Evolutionary conservation across 805 yeast genomes (phyloP).

Genomic region (Pichia paraexigua): DNA sequence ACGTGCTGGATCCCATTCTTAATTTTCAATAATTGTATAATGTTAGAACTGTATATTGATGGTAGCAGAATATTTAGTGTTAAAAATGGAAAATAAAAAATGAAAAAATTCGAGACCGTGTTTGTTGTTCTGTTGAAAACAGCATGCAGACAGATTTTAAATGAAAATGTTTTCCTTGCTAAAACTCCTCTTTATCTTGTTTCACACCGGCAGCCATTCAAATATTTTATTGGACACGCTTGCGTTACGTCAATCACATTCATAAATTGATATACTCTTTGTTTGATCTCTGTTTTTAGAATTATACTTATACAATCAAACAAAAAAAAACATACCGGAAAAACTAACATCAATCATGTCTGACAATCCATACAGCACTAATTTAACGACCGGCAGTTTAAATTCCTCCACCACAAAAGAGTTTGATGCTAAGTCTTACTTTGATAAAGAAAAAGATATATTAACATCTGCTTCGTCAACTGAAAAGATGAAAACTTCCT

Average conservation of each 20-base stretch:
- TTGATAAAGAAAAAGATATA: constrained; percentile 9
- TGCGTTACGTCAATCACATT: background rate
- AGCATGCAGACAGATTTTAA: background rate
- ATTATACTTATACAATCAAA: background rate
- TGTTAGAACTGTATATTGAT: background rate
- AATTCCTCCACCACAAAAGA: constrained; percentile 7
- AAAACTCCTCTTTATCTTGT: background rate
- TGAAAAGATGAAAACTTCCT: constrained; percentile 14
- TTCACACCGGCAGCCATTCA: background rate
- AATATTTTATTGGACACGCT: background rate
- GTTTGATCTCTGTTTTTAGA: background rate
- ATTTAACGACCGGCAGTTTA: constrained; percentile 5
- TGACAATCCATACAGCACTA: constrained; percentile 11
- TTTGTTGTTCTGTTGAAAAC: background rate
- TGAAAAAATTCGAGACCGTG: background rate
- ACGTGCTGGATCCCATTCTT: background rate
- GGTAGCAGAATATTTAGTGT: background rate
- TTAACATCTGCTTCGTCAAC: constrained; percentile 11
- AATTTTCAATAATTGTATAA: background rate
- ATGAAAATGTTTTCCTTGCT: background rate
- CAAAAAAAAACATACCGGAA: background rate
- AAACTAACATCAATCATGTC: constrained; percentile 5
- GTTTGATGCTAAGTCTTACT: constrained; percentile 2
- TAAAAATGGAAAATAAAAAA: background rate
- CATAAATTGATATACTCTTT: background rate